These are phyloP conservation scores for sorghum (Sorghum bicolor) DNA, from an alignment of 176 grass and related monocot genomes.

Conservation along the genomic window Sorghum_bicolor_NCBIv3 NC_012877.2:6247001-6247500, in stretches of 20 bases:
- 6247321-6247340: constrained; percentile 32
- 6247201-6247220: constrained; percentile 28
- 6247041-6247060: too few relatives aligned
- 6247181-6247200: constrained; percentile 45
- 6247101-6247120: constrained; percentile 54
- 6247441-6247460: constrained; percentile 38
- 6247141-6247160: constrained; percentile 40
- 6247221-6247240: constrained; percentile 19
- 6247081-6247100: constrained; percentile 49
- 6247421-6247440: constrained; percentile 51
- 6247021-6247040: too few relatives aligned
- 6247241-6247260: background rate
- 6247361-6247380: constrained; percentile 57
- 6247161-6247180: background rate
- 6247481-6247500: constrained; percentile 35
- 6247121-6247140: constrained; percentile 52
- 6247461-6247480: constrained; percentile 45
- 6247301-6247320: too few relatives aligned
- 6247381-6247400: constrained; percentile 56
- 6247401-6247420: constrained; percentile 68
- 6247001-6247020: too few relatives aligned
- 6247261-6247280: background rate
- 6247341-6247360: constrained; percentile 43
- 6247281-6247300: background rate
- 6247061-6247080: too few relatives aligned